Conservation (phyloP, 2,329 filamentous ascomycete genomes). For the Calonectria multiphialidica region DNA sequence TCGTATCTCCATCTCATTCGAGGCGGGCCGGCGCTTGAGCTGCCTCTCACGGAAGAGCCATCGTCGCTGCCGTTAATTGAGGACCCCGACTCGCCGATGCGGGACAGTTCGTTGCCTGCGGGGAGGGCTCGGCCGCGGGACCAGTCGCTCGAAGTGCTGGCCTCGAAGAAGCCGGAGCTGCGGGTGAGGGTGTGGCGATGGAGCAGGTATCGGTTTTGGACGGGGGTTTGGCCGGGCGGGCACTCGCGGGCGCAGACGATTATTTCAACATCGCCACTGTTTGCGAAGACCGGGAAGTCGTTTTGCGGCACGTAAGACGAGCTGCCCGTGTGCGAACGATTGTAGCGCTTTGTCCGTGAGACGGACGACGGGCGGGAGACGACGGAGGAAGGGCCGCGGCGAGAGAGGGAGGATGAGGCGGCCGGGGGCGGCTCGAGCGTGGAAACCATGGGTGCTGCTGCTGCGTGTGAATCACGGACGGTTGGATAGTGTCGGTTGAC, state of each 20-base stretch:
- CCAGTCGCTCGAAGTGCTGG: constrained; percentile 86
- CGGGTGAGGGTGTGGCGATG: constrained; percentile 89
- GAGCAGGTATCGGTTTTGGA: constrained; percentile 85
- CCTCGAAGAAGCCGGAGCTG: constrained; percentile 94
- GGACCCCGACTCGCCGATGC: constrained; percentile 59
- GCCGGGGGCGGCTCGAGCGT: constrained; percentile 62
- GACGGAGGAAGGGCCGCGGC: constrained; percentile 69
- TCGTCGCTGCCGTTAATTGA: constrained; percentile 37
- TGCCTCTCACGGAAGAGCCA: constrained; percentile 31
- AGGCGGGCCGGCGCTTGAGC: constrained; percentile 32
- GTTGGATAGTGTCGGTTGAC: neutral
- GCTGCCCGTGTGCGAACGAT: constrained; percentile 84
- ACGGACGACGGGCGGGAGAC: constrained; percentile 71
- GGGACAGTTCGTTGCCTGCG: constrained; percentile 61
- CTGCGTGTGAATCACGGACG: neutral
- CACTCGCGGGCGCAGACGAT: constrained; percentile 71
- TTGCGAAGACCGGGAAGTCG: constrained; percentile 91
- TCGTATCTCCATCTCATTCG: constrained; percentile 85
- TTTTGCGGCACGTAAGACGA: constrained; percentile 80
- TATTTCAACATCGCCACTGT: constrained; percentile 94
- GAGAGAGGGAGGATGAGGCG: constrained; percentile 63
- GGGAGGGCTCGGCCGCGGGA: constrained; percentile 48
- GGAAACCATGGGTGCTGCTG: constrained; percentile 67
- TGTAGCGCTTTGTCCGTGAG: constrained; percentile 76
- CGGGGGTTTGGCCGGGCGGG: constrained; percentile 32